Conservation (phyloP, 768 basidiomycete species). For the Boletus subcaerulescens region DNA sequence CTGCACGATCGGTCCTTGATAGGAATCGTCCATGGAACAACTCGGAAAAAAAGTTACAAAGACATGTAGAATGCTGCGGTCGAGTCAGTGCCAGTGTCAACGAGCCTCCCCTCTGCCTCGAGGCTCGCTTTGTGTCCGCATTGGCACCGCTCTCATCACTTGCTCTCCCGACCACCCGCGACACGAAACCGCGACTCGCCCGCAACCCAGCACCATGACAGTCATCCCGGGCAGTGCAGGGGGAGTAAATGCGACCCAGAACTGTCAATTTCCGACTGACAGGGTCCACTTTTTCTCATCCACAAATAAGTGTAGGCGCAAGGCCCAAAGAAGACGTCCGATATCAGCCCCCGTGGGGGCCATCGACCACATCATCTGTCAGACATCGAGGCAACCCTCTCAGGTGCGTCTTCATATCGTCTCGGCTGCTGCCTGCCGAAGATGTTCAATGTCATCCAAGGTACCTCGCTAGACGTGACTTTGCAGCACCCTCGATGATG, state of each 20-base stretch:
- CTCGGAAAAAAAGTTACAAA: conserved; percentile 14
- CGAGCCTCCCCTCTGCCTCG: conserved; percentile 25
- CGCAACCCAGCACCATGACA: too few species aligned
- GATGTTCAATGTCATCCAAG: not conserved
- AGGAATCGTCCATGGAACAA: conserved; percentile 24
- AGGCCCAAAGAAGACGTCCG: conserved; percentile 2
- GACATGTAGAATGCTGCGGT: too few species aligned
- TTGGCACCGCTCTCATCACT: too few species aligned
- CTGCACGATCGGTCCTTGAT: conserved; percentile 30
- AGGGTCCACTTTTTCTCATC: conserved; percentile 16
- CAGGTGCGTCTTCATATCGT: not conserved
- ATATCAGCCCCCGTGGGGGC: conserved; percentile 2
- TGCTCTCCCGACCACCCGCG: too few species aligned
- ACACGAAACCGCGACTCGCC: too few species aligned
- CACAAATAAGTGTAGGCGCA: conserved; percentile 2
- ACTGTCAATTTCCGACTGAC: not conserved
- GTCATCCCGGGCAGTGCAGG: not conserved
- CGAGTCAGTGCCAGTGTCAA: too few species aligned
- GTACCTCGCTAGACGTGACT: not conserved
- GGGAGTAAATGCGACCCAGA: not conserved
- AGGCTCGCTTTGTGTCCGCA: conserved; percentile 10
- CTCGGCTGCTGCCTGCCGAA: not conserved
- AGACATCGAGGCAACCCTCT: not conserved
- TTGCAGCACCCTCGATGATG: too few species aligned
- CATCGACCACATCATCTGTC: not conserved